These are phyloP conservation scores for Dicorynia guianensis DNA, from an alignment of 306 rosid genomes.

Conservation along the genomic window DNA sequence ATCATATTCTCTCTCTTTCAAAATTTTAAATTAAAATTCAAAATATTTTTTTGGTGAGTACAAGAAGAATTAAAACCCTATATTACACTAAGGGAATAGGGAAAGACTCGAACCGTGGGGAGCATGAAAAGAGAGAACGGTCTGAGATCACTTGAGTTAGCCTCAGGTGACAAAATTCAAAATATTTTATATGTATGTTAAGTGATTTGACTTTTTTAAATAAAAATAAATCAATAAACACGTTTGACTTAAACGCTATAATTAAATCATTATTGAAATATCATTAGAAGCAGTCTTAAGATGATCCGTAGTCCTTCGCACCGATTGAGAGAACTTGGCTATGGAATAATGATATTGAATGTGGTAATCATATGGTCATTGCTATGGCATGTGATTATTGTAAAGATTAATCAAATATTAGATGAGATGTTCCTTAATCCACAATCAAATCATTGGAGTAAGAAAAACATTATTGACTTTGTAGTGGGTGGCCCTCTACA, in stretches of 20 bases:
- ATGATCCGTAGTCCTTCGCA: slow-evolving; percentile 44
- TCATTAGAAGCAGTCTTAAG: slow-evolving; percentile 24
- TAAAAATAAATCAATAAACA: no score
- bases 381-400: slow-evolving; percentile 6
- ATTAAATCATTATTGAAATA: slow-evolving; percentile 24
- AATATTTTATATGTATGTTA: no score
- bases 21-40: no score
- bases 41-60: no score
- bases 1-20: no score
- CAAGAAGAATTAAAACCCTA: no score
- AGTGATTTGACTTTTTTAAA: no score
- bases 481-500: neutral
- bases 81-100: no score
- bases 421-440: neutral
- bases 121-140: no score
- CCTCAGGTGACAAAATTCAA: no score
- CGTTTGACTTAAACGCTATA: slow-evolving; percentile 26
- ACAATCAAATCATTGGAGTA: neutral
- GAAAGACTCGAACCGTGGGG: no score
- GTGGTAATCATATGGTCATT: neutral
- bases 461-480: neutral
- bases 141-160: no score
- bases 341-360: neutral
- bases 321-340: slow-evolving; percentile 14
- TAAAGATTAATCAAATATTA: neutral